Evolutionary conservation across 129 eudicot genomes (phyloP).

Genomic region (Sambucus nigra): DNA sequence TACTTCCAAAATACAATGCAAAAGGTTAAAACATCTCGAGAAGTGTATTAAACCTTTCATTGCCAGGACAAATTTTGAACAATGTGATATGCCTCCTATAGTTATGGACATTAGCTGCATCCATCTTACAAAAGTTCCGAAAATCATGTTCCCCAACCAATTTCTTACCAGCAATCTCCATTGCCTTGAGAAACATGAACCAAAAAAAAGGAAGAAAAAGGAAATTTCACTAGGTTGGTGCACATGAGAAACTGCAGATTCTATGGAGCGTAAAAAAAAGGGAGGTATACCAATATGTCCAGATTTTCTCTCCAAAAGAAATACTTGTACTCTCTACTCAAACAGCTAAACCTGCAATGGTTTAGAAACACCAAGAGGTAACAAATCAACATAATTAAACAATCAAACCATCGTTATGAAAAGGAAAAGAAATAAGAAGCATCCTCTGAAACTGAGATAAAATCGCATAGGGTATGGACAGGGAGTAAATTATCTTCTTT

Average conservation of each 20-base stretch:
- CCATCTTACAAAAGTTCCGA: conserved; percentile 97
- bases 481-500: too few species aligned
- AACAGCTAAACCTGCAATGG: conserved; percentile 79
- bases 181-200: conserved; percentile 41
- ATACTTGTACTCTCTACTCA: conserved; percentile 81
- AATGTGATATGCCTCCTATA: conserved; percentile 54
- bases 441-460: too few species aligned
- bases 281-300: conserved; percentile 41
- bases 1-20: background rate
- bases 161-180: conserved; percentile 74
- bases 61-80: conserved; percentile 45
- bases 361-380: background rate
- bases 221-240: background rate
- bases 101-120: conserved; percentile 91
- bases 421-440: too few species aligned
- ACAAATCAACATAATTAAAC: conserved; percentile 1
- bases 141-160: conserved; percentile 91
- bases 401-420: conserved; percentile 1
- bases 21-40: background rate
- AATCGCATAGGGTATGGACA: too few species aligned
- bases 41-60: conserved; percentile 50
- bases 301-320: conserved; percentile 80
- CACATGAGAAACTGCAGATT: conserved; percentile 1
- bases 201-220: background rate
- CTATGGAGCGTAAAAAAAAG: background rate